A percentile compares a stretch with the other conserved stretches of the same genome.
Evolutionary conservation across 441 rosid species (phyloP).

Genomic region (Sinapis alba): DNA sequence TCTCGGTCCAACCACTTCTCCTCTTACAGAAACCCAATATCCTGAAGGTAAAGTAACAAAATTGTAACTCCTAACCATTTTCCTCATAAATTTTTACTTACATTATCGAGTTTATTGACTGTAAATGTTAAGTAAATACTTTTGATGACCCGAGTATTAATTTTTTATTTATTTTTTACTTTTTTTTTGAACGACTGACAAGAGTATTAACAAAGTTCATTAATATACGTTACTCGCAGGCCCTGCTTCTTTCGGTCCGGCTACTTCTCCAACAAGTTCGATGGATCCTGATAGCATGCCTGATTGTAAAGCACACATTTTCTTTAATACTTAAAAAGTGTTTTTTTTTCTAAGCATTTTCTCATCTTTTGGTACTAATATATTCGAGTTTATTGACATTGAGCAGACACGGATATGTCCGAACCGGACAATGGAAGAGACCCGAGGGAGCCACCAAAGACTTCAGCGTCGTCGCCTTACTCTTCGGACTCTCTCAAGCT

Average conservation of each 20-base stretch:
- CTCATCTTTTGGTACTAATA: conserved; percentile 25
- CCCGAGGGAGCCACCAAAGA: conserved; percentile 44
- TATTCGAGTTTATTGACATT: conserved; percentile 6
- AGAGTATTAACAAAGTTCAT: neutral
- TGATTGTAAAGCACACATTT: conserved; percentile 19
- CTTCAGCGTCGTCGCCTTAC: conserved; percentile 43
- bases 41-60: conserved; percentile 13
- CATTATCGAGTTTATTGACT: neutral
- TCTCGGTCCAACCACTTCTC: conserved; percentile 20
- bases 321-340: neutral
- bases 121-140: neutral
- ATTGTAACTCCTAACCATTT: neutral
- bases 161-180: no score
- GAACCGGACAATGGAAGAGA: conserved; percentile 31
- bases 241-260: conserved; percentile 1
- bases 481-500: conserved; percentile 45
- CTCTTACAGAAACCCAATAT: conserved; percentile 23
- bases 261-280: conserved; percentile 17
- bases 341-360: conserved; percentile 2
- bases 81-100: conserved; percentile 11
- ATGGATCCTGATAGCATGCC: neutral
- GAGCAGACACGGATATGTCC: neutral
- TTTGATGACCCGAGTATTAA: neutral
- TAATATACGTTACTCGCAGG: conserved; percentile 7
- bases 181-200: no score